A percentile compares a stretch with the other conserved stretches of the same genome.
Conservation (phyloP, 192 early-diverging fungal genomes). For the Oehlia diaphana region DNA sequence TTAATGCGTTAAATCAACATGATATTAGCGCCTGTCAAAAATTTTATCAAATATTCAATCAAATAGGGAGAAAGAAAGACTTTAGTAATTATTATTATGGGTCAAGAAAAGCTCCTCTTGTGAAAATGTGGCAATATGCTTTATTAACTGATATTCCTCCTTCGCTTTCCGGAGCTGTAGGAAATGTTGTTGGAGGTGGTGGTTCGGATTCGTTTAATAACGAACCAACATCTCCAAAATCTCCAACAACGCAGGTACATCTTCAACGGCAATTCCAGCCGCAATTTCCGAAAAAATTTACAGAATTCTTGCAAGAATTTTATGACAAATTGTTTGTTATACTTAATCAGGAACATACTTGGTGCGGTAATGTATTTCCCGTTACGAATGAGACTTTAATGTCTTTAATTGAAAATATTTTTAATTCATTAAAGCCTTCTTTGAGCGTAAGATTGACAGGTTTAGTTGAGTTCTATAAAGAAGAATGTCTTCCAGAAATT, state of each 20-base stretch:
- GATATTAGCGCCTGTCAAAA: constrained; percentile 56
- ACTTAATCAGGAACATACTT: constrained; percentile 58
- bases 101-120: constrained; percentile 42
- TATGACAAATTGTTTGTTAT: constrained; percentile 53
- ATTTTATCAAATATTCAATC: constrained; percentile 55
- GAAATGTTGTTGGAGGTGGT: neutral
- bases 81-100: constrained; percentile 65
- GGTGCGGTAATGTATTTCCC: constrained; percentile 58
- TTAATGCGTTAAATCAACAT: constrained; percentile 55
- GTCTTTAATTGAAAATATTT: constrained; percentile 51
- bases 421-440: constrained; percentile 51
- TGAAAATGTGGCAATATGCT: constrained; percentile 49
- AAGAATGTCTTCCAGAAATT: constrained; percentile 41
- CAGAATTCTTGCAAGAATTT: constrained; percentile 46
- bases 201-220: neutral
- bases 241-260: neutral
- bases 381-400: constrained; percentile 48
- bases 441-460: constrained; percentile 35
- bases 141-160: constrained; percentile 4
- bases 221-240: neutral
- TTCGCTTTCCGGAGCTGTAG: neutral
- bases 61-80: constrained; percentile 55
- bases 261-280: neutral
- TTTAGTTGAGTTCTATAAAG: constrained; percentile 34
- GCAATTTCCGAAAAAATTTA: constrained; percentile 35